These are phyloP conservation scores for Aurifilum marmelostoma DNA, from an alignment of 2,329 filamentous ascomycete genomes.

Conservation along the genomic window DNA sequence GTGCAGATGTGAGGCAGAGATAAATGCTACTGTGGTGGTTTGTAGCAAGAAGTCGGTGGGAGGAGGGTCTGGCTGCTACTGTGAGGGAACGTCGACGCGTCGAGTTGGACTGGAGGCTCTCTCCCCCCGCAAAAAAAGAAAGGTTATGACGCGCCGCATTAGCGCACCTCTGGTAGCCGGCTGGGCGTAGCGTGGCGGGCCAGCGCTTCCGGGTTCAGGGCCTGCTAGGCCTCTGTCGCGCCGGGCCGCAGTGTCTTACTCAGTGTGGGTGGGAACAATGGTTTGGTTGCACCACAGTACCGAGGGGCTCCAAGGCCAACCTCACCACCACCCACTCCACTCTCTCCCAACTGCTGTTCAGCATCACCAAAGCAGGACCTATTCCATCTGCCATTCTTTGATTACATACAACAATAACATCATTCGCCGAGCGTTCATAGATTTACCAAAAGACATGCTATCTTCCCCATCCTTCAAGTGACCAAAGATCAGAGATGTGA, in stretches of 20 bases:
- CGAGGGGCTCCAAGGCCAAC: background rate
- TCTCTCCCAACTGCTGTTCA: background rate
- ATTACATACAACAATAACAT: background rate
- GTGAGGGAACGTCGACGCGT: background rate
- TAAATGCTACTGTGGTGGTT: background rate
- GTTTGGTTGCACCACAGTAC: background rate
- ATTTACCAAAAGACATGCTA: background rate
- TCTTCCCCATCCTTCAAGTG: background rate
- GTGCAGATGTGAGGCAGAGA: background rate
- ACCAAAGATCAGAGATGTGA: background rate
- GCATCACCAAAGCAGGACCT: background rate
- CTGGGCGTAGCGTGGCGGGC: background rate
- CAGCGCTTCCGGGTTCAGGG: background rate
- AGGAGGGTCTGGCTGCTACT: background rate
- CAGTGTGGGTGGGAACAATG: background rate
- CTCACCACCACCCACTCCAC: background rate
- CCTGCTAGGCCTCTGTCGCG: background rate
- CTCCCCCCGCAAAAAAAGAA: background rate
- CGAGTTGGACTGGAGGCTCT: background rate
- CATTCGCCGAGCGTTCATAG: background rate
- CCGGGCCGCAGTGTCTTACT: background rate
- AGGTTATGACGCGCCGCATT: conserved; percentile 1
- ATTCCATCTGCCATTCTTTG: background rate
- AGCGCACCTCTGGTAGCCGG: background rate
- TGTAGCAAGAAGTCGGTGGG: background rate